Evolutionary conservation across 1,284 basidiomycete species (phyloP).

Genomic region (Ceratobasidium papillatum): DNA sequence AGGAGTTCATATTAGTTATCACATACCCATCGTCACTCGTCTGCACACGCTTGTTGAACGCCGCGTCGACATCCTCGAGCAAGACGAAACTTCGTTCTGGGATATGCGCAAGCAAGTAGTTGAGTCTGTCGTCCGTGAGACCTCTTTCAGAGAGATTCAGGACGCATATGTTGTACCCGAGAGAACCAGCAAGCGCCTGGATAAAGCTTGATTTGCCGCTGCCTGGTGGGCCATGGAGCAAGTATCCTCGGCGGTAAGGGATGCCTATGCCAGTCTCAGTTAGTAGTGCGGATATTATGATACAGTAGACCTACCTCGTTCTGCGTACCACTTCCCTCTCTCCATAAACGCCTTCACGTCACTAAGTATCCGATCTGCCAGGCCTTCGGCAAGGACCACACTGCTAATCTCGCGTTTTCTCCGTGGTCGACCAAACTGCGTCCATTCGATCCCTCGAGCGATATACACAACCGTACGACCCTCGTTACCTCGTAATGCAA

Average conservation of each 20-base stretch:
- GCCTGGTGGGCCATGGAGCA: slow-evolving; percentile 95
- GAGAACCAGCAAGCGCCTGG: slow-evolving; percentile 91
- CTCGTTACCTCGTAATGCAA: slow-evolving; percentile 87
- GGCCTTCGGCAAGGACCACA: slow-evolving; percentile 87
- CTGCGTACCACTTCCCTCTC: slow-evolving; percentile 93
- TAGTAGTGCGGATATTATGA: no score
- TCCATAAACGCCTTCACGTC: slow-evolving; percentile 87
- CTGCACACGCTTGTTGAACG: slow-evolving; percentile 91
- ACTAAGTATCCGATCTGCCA: slow-evolving; percentile 78
- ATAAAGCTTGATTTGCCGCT: slow-evolving; percentile 99
- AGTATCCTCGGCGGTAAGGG: slow-evolving; percentile 95
- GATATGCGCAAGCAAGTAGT: slow-evolving; percentile 90
- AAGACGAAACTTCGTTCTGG: slow-evolving; percentile 93
- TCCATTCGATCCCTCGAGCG: slow-evolving; percentile 97
- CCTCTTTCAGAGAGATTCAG: slow-evolving; percentile 97
- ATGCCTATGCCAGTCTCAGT: no score
- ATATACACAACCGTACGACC: slow-evolving; percentile 97
- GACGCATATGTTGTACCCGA: slow-evolving; percentile 96
- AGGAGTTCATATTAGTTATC: neutral
- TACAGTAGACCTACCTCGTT: slow-evolving; percentile 72
- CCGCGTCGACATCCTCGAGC: slow-evolving; percentile 98
- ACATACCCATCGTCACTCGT: slow-evolving; percentile 86
- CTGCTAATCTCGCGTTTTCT: slow-evolving; percentile 87
- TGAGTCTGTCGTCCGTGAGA: slow-evolving; percentile 95
- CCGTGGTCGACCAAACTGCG: slow-evolving; percentile 92